phyloP scores from a whole-genome alignment of 768 basidiomycete species.

The Boletus speciosus region DNA sequence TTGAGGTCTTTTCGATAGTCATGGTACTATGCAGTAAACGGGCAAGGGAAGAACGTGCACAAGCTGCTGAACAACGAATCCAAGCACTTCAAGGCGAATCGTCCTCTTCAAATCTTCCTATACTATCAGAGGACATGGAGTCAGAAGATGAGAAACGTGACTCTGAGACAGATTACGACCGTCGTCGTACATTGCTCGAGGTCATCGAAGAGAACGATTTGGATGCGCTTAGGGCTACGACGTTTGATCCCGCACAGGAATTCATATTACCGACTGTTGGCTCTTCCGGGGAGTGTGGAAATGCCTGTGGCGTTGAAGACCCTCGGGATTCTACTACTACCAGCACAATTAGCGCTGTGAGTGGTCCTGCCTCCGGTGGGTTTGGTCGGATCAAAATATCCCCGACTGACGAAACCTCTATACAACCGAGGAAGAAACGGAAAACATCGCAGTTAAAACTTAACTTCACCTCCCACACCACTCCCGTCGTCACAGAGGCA shows the following conservation, averaged over 20 bases:
- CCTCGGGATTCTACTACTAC: not conserved
- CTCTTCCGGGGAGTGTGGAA: conserved; percentile 2
- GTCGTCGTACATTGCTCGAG: conserved; percentile 50
- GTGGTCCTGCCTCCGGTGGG: not conserved
- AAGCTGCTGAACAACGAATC: conserved; percentile 67
- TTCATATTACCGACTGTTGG: conserved; percentile 41
- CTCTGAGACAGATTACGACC: conserved; percentile 42
- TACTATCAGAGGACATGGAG: conserved; percentile 35
- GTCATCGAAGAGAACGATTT: conserved; percentile 44
- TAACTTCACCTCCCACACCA: not conserved
- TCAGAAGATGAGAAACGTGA: conserved; percentile 41
- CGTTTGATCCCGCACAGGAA: conserved; percentile 47
- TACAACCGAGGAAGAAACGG: conserved; percentile 16
- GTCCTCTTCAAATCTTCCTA: conserved; percentile 3
- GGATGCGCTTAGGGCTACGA: conserved; percentile 39
- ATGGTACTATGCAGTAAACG: conserved; percentile 51
- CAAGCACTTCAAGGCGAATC: conserved; percentile 39
- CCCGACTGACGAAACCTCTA: not conserved
- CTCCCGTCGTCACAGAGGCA: not conserved
- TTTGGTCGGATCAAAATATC: not conserved
- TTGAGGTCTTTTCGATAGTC: not conserved
- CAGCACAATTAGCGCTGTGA: not conserved
- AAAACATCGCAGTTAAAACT: conserved; percentile 21
- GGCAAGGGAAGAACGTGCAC: conserved; percentile 73
- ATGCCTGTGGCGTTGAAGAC: not conserved